Evolutionary conservation across 306 rosid species (phyloP), one percentile per base, ranked within the genome.

Genomic region (Pterocarpus santalinus): DNA sequence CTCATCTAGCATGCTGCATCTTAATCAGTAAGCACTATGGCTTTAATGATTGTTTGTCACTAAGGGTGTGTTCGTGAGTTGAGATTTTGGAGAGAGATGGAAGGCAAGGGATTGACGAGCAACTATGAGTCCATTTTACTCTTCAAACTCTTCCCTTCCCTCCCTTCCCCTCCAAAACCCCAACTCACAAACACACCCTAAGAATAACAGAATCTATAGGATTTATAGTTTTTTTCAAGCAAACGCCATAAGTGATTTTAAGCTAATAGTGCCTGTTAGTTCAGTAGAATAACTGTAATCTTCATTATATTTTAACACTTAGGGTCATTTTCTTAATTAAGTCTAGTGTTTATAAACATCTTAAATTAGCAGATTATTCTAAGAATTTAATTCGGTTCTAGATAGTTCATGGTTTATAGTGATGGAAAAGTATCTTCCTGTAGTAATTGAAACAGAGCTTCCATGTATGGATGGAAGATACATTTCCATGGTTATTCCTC

Each of bases 291-390:
- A 69, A 46, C 33, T n/a, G 28, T 11, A 44, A 56, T 69, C 16
- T 60, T 69, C 83, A 67, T 66, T 77, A 53, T 51, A 35, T 78
- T 76, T 76, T 14, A 76, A 64, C 33, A 68, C 44, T 36, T 30
- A 69, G 63, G 46, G 30, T 62, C 12, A 75, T 61, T 43, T 56
- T 78, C 47, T 43, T 43, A 43, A 7, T 43, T 43, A 43, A 15
- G 61, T 79, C 10, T 32, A 44, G 44, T 5, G 5, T 36, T 34
- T 67, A 44, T 8, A 39, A 22, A 32, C 7, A 43, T 15, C 70
- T 44, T 15, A 61, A 44, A 43, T 75, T 32, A 75, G 47, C 44
- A 70, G 10, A 70, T 32, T 2, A 61, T 30, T 10, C 28, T 61
- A 61, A 10, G 16, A 61, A 11, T 22, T 22, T 61, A 61, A 7